A percentile compares a stretch with the other conserved stretches of the same genome.
Evolutionary conservation across 768 basidiomycete genomes (phyloP).

Genomic region (Tremella fuciformis): DNA sequence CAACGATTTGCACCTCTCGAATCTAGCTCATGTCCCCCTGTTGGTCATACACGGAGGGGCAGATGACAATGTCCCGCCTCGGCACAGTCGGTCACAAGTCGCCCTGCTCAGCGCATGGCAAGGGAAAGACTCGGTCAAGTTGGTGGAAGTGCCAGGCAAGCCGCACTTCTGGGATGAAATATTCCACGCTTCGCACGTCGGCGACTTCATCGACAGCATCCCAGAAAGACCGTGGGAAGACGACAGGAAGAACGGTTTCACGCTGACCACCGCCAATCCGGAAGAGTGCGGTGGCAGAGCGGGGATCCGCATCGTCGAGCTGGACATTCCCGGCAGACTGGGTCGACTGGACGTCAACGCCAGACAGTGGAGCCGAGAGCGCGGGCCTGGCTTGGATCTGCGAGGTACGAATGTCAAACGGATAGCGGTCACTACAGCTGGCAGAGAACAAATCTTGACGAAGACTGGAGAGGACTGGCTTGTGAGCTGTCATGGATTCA

Average conservation of each 20-base stretch:
- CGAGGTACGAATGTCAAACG: slow-evolving; percentile 31
- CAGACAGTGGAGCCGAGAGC: slow-evolving; percentile 27
- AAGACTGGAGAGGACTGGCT: neutral
- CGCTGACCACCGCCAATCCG: slow-evolving; percentile 70
- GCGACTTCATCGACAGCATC: slow-evolving; percentile 23
- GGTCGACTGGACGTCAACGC: slow-evolving; percentile 37
- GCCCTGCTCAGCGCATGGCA: slow-evolving; percentile 63
- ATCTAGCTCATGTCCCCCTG: slow-evolving; percentile 66
- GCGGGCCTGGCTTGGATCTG: slow-evolving; percentile 20
- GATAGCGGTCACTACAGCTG: slow-evolving; percentile 11
- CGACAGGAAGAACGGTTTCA: slow-evolving; percentile 56
- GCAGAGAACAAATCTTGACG: neutral
- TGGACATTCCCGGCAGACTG: slow-evolving; percentile 57
- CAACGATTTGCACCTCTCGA: slow-evolving; percentile 80
- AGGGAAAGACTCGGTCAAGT: slow-evolving; percentile 25
- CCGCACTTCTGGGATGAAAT: slow-evolving; percentile 42
- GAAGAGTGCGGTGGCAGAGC: slow-evolving; percentile 66
- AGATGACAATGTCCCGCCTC: slow-evolving; percentile 83
- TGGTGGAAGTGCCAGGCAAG: slow-evolving; percentile 32
- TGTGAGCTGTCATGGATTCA: neutral
- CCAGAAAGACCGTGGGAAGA: slow-evolving; percentile 15
- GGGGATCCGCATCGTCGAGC: slow-evolving; percentile 65
- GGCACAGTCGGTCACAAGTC: slow-evolving; percentile 72
- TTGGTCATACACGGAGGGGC: slow-evolving; percentile 70
- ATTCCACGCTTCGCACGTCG: slow-evolving; percentile 57